Conservation (phyloP, 2,329 filamentous ascomycete species). For the Aspergillus oerlinghausenensis region DNA sequence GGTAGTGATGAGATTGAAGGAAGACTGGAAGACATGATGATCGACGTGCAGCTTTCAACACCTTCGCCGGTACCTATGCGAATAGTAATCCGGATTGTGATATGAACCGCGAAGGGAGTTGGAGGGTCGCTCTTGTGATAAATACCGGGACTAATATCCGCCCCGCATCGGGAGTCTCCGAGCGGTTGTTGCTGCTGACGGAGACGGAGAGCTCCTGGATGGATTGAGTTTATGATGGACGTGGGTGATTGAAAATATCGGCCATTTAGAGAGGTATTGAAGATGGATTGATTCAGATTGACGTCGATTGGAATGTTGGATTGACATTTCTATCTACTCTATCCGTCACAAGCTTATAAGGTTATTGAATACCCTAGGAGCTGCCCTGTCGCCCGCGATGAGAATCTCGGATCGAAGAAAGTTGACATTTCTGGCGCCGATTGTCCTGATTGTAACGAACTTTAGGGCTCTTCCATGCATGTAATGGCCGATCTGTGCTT, state of each 20-base stretch:
- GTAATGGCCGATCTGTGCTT: background rate
- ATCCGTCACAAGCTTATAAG: background rate
- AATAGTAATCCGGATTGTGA: background rate
- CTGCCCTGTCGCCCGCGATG: background rate
- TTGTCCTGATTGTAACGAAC: too few relatives aligned
- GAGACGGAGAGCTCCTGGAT: slow-evolving; percentile 18
- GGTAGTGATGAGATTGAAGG: slow-evolving; percentile 56
- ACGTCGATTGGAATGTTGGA: background rate
- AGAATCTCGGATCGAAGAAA: background rate
- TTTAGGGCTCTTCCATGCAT: background rate
- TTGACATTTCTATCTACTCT: background rate
- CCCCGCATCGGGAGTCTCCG: slow-evolving; percentile 23
- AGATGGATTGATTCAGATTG: background rate
- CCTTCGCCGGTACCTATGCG: background rate
- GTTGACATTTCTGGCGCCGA: background rate
- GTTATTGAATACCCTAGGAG: background rate
- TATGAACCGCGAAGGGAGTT: background rate
- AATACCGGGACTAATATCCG: background rate
- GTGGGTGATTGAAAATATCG: background rate
- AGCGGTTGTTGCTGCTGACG: slow-evolving; percentile 3
- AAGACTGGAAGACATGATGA: slow-evolving; percentile 39
- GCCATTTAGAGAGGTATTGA: background rate
- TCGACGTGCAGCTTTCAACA: background rate
- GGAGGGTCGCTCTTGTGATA: slow-evolving; percentile 2
- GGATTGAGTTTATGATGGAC: background rate